These are phyloP conservation scores for Fusarium staphyleae DNA, from an alignment of 2,329 filamentous ascomycete genomes.

Conservation along the genomic window DNA sequence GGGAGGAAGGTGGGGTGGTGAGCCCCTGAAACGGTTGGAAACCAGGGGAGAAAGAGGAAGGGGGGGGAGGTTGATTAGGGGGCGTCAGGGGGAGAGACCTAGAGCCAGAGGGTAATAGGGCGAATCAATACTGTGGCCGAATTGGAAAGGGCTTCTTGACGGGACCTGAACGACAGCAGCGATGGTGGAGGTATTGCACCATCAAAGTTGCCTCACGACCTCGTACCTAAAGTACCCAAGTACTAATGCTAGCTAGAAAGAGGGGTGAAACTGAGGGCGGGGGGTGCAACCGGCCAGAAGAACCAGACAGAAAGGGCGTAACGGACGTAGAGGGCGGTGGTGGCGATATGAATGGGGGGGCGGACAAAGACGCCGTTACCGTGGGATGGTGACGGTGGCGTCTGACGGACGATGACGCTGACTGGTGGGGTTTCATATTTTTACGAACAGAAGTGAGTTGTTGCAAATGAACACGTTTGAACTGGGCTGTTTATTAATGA, in stretches of 20 bases:
- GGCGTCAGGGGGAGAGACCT: slow-evolving; percentile 17
- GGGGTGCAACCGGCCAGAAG: not conserved
- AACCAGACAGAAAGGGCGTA: slow-evolving; percentile 8
- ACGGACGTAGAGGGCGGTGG: slow-evolving; percentile 18
- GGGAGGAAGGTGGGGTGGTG: no score
- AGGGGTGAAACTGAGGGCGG: not conserved
- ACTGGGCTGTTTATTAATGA: not conserved
- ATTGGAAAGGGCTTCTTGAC: slow-evolving; percentile 15
- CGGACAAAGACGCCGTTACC: slow-evolving; percentile 24
- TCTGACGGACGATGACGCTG: slow-evolving; percentile 36
- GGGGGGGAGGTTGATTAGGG: no score
- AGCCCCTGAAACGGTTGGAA: no score
- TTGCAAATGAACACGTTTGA: not conserved
- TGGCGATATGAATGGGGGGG: slow-evolving; percentile 19
- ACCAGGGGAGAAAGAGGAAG: no score
- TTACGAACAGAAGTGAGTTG: not conserved
- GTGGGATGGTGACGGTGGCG: slow-evolving; percentile 35
- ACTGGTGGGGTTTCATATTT: slow-evolving; percentile 7
- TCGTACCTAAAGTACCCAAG: no score
- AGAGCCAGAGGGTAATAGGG: slow-evolving; percentile 14
- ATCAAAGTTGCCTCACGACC: not conserved
- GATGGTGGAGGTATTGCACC: not conserved
- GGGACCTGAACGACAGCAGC: not conserved
- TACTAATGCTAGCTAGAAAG: no score
- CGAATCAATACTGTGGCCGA: slow-evolving; percentile 21